Percentiles rank a stretch among this genome's conserved stretches.
Conservation (phyloP, 345 rosid species). For the Gossypium ekmanianum region DNA sequence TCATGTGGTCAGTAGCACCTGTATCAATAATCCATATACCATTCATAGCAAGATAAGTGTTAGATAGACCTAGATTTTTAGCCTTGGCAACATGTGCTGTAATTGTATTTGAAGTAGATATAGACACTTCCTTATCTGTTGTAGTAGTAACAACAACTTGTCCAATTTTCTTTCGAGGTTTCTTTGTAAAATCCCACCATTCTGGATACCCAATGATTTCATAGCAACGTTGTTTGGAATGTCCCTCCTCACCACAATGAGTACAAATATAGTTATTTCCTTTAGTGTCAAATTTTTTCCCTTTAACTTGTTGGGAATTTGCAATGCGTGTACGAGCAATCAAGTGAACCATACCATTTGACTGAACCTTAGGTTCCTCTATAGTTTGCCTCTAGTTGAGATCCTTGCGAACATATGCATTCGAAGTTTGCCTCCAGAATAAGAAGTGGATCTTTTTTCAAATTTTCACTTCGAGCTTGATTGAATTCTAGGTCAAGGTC, state of each 20-base stretch:
- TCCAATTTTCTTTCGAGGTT: neutral
- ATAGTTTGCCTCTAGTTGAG: neutral
- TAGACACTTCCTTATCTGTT: neutral
- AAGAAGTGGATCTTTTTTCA: constrained; percentile 5
- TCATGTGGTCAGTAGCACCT: constrained; percentile 5
- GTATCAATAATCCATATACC: constrained; percentile 13
- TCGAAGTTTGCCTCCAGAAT: neutral
- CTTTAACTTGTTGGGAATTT: neutral
- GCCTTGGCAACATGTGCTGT: neutral
- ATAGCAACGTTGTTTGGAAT: neutral
- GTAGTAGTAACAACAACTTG: neutral
- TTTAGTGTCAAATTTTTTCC: neutral
- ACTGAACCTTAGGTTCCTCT: neutral
- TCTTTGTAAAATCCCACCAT: neutral
- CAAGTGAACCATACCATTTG: neutral
- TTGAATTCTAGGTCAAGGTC: neutral
- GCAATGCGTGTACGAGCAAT: neutral
- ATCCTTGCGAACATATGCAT: neutral
- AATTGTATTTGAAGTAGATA: too few relatives aligned
- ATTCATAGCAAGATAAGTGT: neutral
- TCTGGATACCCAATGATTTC: neutral
- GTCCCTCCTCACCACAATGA: neutral
- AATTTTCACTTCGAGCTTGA: constrained; percentile 9
- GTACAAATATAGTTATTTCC: neutral
- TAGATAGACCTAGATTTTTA: neutral